These are phyloP conservation scores for Botryosphaeria dothidea DNA, from an alignment of 2,329 filamentous ascomycete species.

Conservation along the genomic window DNA sequence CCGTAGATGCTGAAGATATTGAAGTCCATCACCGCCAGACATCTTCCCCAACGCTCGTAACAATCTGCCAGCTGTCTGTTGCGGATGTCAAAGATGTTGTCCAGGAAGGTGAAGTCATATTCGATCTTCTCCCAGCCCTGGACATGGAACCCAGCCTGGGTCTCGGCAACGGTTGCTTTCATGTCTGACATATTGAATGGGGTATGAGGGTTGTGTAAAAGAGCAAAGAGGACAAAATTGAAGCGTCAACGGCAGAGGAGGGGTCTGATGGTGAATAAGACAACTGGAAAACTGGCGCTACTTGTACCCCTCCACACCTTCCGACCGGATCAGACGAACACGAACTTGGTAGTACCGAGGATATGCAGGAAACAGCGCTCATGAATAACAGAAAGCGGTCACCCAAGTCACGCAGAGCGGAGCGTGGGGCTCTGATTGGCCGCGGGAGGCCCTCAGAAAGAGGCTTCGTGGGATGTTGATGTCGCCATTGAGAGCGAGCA, in stretches of 20 bases:
- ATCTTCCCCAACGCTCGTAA: constrained; percentile 66
- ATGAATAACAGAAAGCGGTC: constrained; percentile 1
- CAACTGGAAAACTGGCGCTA: background rate
- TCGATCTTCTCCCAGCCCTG: constrained; percentile 75
- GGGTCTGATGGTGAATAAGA: background rate
- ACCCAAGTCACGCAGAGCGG: background rate
- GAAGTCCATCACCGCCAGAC: constrained; percentile 68
- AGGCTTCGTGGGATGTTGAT: background rate
- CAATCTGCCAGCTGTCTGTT: constrained; percentile 65
- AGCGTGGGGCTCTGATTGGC: background rate
- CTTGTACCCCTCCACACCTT: background rate
- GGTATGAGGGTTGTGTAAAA: constrained; percentile 15
- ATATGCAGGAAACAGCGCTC: background rate
- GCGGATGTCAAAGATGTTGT: constrained; percentile 63
- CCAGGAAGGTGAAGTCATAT: constrained; percentile 73
- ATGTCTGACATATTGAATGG: constrained; percentile 65
- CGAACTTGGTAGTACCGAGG: background rate
- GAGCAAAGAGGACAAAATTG: constrained; percentile 5
- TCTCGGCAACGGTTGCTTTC: constrained; percentile 65
- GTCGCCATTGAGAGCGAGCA: constrained; percentile 8
- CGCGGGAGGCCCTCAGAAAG: background rate
- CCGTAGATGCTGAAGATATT: constrained; percentile 72
- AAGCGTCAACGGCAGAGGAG: constrained; percentile 12
- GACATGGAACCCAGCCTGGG: constrained; percentile 66
- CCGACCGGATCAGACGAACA: background rate